Percentiles rank a stretch among this genome's conserved stretches.
These are phyloP conservation scores for Phlebopus sp. DNA, from an alignment of 1,284 basidiomycete genomes.

Conservation along the genomic window DNA sequence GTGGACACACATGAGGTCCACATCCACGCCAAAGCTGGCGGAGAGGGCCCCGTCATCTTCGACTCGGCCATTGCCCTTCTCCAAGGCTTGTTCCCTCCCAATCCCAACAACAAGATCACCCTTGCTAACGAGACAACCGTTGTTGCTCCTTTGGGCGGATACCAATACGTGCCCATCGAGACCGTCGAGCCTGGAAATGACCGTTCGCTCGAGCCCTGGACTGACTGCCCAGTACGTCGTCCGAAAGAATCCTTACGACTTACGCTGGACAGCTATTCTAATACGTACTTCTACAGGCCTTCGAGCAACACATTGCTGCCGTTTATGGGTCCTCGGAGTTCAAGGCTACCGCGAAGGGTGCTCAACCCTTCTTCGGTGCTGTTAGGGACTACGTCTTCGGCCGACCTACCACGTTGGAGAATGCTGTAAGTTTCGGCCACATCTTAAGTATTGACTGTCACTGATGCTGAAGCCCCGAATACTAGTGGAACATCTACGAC, in stretches of 20 bases:
- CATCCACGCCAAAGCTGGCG: constrained; percentile 77
- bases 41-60: constrained; percentile 81
- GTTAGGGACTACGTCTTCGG: constrained; percentile 70
- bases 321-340: constrained; percentile 64
- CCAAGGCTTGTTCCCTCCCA: constrained; percentile 80
- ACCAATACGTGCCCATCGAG: constrained; percentile 82
- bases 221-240: constrained; percentile 65
- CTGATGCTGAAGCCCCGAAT: neutral
- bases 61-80: constrained; percentile 76
- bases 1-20: constrained; percentile 71
- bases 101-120: constrained; percentile 60
- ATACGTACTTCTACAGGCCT: constrained; percentile 40
- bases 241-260: neutral
- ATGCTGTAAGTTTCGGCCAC: constrained; percentile 48
- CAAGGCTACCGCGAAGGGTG: constrained; percentile 53
- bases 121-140: constrained; percentile 78
- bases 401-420: constrained; percentile 62
- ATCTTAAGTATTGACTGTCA: constrained; percentile 1
- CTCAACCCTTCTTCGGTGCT: constrained; percentile 62
- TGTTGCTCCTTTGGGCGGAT: constrained; percentile 76
- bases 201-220: constrained; percentile 83
- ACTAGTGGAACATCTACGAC: constrained; percentile 74
- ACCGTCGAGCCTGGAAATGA: constrained; percentile 82
- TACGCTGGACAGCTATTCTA: constrained; percentile 6
- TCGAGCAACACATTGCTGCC: constrained; percentile 57